Percentiles rank a stretch among this genome's conserved stretches.
phyloP scores from a whole-genome alignment of 768 basidiomycete species.

The Lactarius sp. region DNA sequence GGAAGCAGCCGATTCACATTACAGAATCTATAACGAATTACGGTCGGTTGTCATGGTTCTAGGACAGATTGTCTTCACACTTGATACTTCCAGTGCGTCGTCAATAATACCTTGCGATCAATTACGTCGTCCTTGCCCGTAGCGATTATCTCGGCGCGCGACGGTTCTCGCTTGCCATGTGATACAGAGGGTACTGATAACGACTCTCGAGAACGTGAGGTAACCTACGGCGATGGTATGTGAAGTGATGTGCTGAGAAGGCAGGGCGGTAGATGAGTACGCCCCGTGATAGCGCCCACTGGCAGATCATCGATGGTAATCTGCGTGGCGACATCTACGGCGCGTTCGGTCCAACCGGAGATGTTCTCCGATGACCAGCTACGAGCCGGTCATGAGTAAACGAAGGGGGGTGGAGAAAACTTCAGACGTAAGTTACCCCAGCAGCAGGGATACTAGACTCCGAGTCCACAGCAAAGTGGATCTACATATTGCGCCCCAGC shows the following conservation, averaged over 20 bases:
- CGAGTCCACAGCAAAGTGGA: conserved; percentile 52
- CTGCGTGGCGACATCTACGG: conserved; percentile 57
- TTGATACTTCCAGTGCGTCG: conserved; percentile 25
- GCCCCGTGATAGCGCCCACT: too few species aligned
- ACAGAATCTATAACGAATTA: neutral
- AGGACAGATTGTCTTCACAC: neutral
- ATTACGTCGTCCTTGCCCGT: conserved; percentile 18
- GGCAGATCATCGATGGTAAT: conserved; percentile 59
- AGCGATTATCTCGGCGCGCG: conserved; percentile 33
- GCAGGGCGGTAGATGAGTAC: conserved; percentile 52
- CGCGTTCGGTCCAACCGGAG: conserved; percentile 63
- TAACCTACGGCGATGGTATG: conserved; percentile 61
- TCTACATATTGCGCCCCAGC: conserved; percentile 53
- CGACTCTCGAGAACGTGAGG: conserved; percentile 42
- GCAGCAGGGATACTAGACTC: conserved; percentile 51
- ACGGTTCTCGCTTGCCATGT: conserved; percentile 49
- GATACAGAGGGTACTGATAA: conserved; percentile 42
- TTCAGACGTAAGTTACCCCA: conserved; percentile 37
- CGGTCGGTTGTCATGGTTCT: too few species aligned
- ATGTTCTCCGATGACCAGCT: conserved; percentile 61
- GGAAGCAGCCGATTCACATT: neutral
- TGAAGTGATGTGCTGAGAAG: conserved; percentile 42
- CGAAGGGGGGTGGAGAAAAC: neutral
- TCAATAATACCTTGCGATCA: conserved; percentile 25
- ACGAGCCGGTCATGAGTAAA: neutral